Evolutionary conservation across 1,139 yeast species (phyloP).

Genomic region (Taphrina flavorubra): DNA sequence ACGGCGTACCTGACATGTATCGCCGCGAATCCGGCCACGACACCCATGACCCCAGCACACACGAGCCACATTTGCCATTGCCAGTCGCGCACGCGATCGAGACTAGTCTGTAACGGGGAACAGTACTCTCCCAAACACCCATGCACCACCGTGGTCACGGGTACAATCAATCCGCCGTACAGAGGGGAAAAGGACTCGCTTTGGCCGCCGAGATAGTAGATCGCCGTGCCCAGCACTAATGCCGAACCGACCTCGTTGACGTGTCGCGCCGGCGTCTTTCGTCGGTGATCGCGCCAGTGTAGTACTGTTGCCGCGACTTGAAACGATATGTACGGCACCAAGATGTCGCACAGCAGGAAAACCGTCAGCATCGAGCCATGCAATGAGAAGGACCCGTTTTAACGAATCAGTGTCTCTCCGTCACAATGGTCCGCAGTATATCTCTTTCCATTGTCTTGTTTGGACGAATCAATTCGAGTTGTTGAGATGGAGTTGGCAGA

Average conservation of each 20-base stretch:
- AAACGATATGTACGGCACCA: constrained; percentile 26
- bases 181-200: constrained; percentile 20
- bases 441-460: background rate
- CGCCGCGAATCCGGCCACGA: constrained; percentile 12
- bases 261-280: constrained; percentile 32
- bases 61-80: constrained; percentile 26
- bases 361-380: constrained; percentile 23
- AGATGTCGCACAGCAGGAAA: constrained; percentile 12
- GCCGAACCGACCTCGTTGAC: constrained; percentile 20
- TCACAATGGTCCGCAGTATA: too few species aligned
- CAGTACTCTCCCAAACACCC: constrained; percentile 9
- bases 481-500: background rate
- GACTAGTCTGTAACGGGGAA: constrained; percentile 5
- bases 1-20: constrained; percentile 25
- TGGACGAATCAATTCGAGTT: background rate
- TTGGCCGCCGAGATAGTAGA: constrained; percentile 32
- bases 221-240: constrained; percentile 22
- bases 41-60: background rate
- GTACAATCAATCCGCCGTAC: background rate
- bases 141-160: constrained; percentile 4
- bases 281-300: constrained; percentile 24
- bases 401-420: too few species aligned
- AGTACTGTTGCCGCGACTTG: constrained; percentile 13
- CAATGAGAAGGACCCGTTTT: too few species aligned
- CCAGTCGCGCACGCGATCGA: constrained; percentile 18